A percentile compares a stretch with the other conserved stretches of the same genome.
Evolutionary conservation across 495 filamentous ascomycete species (phyloP).

Genomic region (Podospora anserina): DNA sequence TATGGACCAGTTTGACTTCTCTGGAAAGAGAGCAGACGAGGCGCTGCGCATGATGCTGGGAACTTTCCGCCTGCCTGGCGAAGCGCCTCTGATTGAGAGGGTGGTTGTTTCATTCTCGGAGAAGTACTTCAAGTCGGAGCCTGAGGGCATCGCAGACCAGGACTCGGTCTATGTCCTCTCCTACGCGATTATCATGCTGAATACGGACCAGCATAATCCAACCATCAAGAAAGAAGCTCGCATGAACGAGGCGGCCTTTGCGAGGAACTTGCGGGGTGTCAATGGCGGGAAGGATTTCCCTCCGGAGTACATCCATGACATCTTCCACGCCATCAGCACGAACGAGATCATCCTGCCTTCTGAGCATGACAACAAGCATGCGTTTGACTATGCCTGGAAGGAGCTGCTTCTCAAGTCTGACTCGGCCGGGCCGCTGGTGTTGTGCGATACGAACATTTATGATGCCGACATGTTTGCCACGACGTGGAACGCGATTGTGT

Average conservation of each 20-base stretch:
- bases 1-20: conserved; percentile 81
- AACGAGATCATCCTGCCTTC: conserved; percentile 96
- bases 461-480: conserved; percentile 97
- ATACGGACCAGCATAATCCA: conserved; percentile 92
- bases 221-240: conserved; percentile 77
- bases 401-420: conserved; percentile 86
- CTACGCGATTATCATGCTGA: conserved; percentile 94
- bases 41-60: conserved; percentile 82
- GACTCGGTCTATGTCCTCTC: conserved; percentile 89
- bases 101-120: conserved; percentile 84
- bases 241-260: conserved; percentile 79
- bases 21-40: conserved; percentile 81
- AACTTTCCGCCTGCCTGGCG: conserved; percentile 91
- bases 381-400: conserved; percentile 96
- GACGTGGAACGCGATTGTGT: conserved; percentile 91
- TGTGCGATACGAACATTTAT: conserved; percentile 90
- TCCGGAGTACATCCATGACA: conserved; percentile 77
- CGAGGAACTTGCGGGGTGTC: conserved; percentile 82
- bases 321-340: conserved; percentile 86
- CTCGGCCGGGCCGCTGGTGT: conserved; percentile 64
- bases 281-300: conserved; percentile 84
- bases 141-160: conserved; percentile 75
- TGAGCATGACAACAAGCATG: conserved; percentile 93
- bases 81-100: conserved; percentile 87
- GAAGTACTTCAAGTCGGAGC: conserved; percentile 71